phyloP scores from a whole-genome alignment of 257 asterid species.

The Verbena officinalis region DNA sequence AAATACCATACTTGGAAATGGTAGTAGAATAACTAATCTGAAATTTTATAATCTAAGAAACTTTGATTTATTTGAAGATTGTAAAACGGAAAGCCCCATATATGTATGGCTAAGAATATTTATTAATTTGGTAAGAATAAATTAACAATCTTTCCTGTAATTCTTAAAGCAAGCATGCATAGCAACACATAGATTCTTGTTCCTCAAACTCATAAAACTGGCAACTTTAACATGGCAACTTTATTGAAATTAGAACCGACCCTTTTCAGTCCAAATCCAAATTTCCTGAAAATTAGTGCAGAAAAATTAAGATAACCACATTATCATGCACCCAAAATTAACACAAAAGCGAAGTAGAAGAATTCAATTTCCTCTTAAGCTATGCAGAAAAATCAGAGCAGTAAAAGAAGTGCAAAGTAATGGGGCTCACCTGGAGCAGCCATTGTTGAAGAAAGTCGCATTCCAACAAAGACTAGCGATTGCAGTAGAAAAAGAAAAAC shows the following conservation, averaged over 20 bases:
- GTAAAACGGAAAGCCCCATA: not conserved
- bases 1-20: not conserved
- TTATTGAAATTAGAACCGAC: not conserved
- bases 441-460: constrained; percentile 40
- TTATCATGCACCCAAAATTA: constrained; percentile 24
- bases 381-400: not conserved
- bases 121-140: constrained; percentile 14
- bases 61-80: not conserved
- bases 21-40: not conserved
- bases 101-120: not conserved
- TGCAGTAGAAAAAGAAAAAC: constrained; percentile 40
- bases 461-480: constrained; percentile 37
- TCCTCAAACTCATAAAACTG: constrained; percentile 20
- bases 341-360: constrained; percentile 19
- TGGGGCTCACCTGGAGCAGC: constrained; percentile 55
- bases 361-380: constrained; percentile 1
- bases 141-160: constrained; percentile 4
- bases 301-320: constrained; percentile 7
- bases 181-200: constrained; percentile 14
- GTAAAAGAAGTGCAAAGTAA: not conserved
- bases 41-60: not conserved
- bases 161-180: constrained; percentile 24
- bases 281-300: constrained; percentile 12
- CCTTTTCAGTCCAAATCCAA: constrained; percentile 15
- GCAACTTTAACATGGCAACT: constrained; percentile 15